Percentiles rank a stretch among this genome's conserved stretches.
These are phyloP conservation scores for Trebouxiophyceae sp. DNA, from an alignment of 163 green algal species.

Conservation along the genomic window DNA sequence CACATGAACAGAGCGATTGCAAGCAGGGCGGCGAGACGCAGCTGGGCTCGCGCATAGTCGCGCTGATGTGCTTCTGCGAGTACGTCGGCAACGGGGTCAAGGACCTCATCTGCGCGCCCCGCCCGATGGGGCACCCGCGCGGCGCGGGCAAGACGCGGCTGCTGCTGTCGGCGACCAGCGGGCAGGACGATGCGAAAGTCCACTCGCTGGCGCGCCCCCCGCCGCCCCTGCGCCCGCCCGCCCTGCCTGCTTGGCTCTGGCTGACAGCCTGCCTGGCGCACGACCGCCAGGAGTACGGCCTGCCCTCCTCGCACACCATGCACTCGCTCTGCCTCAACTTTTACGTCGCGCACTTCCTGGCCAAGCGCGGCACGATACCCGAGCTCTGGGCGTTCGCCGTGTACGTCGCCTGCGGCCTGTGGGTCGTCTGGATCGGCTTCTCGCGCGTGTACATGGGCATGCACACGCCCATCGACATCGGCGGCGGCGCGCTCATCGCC, in stretches of 20 bases:
- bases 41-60: conserved; percentile 17
- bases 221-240: too few relatives aligned
- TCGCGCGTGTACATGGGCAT: conserved; percentile 39
- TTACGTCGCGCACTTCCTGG: conserved; percentile 28
- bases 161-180: not conserved
- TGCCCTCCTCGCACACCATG: conserved; percentile 45
- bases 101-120: conserved; percentile 37
- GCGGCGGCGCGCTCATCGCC: conserved; percentile 30
- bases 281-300: conserved; percentile 43
- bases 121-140: conserved; percentile 18
- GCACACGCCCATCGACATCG: conserved; percentile 46
- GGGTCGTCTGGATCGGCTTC: conserved; percentile 36
- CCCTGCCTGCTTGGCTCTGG: not conserved
- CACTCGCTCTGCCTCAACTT: conserved; percentile 48
- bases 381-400: not conserved
- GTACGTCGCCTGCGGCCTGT: conserved; percentile 21
- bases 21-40: conserved; percentile 11
- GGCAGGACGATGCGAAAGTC: not conserved
- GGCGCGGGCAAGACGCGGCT: not conserved
- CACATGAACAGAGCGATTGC: not conserved
- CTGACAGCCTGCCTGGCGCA: not conserved
- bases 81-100: conserved; percentile 51
- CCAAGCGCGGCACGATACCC: conserved; percentile 11
- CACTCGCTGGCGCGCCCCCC: not conserved
- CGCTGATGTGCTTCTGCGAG: conserved; percentile 30